Evolutionary conservation across 768 basidiomycete genomes (phyloP).

Genomic region (Podaxis sp.): DNA sequence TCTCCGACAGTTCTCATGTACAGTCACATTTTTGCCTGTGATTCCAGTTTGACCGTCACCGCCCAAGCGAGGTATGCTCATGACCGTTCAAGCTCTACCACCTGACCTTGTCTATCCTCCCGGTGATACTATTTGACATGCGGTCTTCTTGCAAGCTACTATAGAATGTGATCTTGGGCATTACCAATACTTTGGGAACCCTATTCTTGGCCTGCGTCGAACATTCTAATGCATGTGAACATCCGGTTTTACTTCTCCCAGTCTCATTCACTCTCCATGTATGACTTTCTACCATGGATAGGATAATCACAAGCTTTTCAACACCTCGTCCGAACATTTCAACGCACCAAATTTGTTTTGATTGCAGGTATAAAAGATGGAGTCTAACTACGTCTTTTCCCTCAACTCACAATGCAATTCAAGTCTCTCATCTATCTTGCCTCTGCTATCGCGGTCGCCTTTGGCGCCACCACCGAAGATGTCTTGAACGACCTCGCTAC

Average conservation of each 20-base stretch:
- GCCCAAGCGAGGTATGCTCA: background rate
- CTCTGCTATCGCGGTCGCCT: slow-evolving; percentile 17
- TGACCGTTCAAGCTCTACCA: background rate
- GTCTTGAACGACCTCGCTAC: slow-evolving; percentile 25
- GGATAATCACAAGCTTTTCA: background rate
- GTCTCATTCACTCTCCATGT: background rate
- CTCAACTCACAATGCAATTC: slow-evolving; percentile 21
- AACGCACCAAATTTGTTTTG: background rate
- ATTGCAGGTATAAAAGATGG: background rate
- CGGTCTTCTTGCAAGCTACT: background rate
- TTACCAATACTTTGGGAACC: background rate
- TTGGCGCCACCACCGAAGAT: slow-evolving; percentile 22
- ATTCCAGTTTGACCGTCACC: background rate
- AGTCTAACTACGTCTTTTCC: background rate
- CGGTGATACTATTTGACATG: background rate
- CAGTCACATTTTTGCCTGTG: background rate
- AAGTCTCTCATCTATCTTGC: slow-evolving; percentile 23
- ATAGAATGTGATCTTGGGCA: background rate
- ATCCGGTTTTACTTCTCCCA: background rate
- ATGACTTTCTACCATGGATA: background rate
- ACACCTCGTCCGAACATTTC: background rate
- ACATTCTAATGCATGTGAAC: background rate
- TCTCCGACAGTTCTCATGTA: background rate
- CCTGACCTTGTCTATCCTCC: background rate
- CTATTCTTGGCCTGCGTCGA: background rate